Evolutionary conservation across 2,329 filamentous ascomycete genomes (phyloP).

Genomic region (Dryadomyces sulphureus): DNA sequence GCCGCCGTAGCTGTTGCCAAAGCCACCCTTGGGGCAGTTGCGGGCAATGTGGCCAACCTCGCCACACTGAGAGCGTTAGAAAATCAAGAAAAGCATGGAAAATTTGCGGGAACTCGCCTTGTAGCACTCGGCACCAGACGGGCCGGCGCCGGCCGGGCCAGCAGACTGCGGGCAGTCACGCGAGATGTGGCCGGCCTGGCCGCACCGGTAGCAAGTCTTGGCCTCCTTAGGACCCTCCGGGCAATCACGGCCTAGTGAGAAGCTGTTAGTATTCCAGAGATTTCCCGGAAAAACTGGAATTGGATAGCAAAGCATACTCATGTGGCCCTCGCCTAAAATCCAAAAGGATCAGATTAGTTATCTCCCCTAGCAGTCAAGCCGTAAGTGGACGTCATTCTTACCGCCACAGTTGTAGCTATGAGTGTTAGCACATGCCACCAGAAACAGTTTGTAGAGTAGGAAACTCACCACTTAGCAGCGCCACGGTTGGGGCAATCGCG

Average conservation of each 20-base stretch:
- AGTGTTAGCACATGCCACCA: slow-evolving; percentile 5
- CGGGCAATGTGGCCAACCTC: slow-evolving; percentile 93
- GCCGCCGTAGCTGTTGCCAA: slow-evolving; percentile 34
- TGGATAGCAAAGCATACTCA: slow-evolving; percentile 37
- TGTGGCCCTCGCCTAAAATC: slow-evolving; percentile 48
- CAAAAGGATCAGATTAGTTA: slow-evolving; percentile 13
- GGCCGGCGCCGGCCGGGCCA: slow-evolving; percentile 20
- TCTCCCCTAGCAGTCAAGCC: slow-evolving; percentile 7
- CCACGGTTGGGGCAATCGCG: slow-evolving; percentile 78
- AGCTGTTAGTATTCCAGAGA: slow-evolving; percentile 9
- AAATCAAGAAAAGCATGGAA: not conserved
- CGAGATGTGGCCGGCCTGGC: slow-evolving; percentile 76
- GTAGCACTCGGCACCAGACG: slow-evolving; percentile 65
- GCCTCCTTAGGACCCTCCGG: slow-evolving; percentile 76
- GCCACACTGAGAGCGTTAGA: slow-evolving; percentile 47
- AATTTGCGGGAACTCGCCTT: slow-evolving; percentile 34
- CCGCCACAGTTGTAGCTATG: slow-evolving; percentile 67
- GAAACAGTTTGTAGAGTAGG: not conserved
- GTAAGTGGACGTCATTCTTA: slow-evolving; percentile 25
- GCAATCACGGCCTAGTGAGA: slow-evolving; percentile 67
- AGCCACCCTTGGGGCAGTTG: slow-evolving; percentile 60
- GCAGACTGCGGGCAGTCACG: slow-evolving; percentile 60
- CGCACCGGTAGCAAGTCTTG: slow-evolving; percentile 65
- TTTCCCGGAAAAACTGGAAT: not conserved
- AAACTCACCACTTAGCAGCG: slow-evolving; percentile 61